Conservation (phyloP, 1,284 basidiomycete genomes). For the Cutaneotrichosporon sp. region DNA sequence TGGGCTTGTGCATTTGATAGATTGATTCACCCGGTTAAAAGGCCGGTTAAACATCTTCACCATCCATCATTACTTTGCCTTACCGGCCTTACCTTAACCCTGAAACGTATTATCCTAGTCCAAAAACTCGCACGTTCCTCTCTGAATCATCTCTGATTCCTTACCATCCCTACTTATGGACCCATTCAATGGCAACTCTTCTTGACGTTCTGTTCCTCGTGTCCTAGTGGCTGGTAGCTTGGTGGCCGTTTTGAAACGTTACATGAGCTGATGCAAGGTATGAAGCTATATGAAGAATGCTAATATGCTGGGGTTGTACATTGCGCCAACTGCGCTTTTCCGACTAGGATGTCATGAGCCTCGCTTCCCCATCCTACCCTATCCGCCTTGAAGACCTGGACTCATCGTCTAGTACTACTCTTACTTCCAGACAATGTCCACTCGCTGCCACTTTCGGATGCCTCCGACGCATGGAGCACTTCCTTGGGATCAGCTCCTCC, state of each 20-base stretch:
- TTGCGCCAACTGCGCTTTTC: neutral
- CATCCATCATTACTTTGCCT: no score
- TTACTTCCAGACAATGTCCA: neutral
- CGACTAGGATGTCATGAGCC: neutral
- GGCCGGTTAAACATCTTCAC: no score
- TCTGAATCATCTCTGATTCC: neutral
- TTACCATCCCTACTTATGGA: neutral
- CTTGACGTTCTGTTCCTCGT: no score
- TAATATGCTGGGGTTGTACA: slow-evolving; percentile 8
- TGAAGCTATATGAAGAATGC: no score
- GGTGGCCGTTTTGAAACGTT: neutral
- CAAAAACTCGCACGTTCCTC: no score
- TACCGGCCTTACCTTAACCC: no score
- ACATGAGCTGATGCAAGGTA: slow-evolving; percentile 6
- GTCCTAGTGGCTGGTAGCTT: no score
- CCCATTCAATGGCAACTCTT: no score
- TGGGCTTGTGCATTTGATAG: no score
- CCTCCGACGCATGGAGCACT: neutral
- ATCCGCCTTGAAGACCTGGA: neutral
- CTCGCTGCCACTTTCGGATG: neutral
- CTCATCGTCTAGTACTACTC: neutral
- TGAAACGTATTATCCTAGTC: neutral
- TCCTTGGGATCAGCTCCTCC: neutral
- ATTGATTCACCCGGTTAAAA: no score
- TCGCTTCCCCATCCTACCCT: neutral